Conservation (phyloP, 768 basidiomycete species). For the Porpolomopsis calyptriformis region DNA sequence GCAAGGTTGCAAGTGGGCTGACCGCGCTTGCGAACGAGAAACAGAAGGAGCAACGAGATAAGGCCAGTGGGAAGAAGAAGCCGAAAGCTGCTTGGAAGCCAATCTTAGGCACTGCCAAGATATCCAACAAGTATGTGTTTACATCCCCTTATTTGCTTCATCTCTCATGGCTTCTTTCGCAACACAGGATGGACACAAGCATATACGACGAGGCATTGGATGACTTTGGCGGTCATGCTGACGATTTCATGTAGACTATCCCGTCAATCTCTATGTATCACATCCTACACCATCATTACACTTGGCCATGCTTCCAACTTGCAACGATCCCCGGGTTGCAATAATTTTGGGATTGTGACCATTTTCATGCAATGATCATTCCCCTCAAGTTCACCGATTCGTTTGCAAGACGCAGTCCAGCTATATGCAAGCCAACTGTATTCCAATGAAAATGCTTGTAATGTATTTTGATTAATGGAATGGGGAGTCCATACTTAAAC, state of each 20-base stretch:
- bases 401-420: too few species aligned
- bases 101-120: slow-evolving; percentile 61
- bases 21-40: slow-evolving; percentile 92
- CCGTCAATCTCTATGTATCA: neutral
- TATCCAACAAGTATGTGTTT: slow-evolving; percentile 43
- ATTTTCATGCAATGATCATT: too few species aligned
- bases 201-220: slow-evolving; percentile 85
- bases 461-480: too few species aligned
- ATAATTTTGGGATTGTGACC: too few species aligned
- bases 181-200: slow-evolving; percentile 59
- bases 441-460: neutral
- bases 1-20: slow-evolving; percentile 77
- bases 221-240: slow-evolving; percentile 64
- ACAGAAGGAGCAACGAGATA: slow-evolving; percentile 82
- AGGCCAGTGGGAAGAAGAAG: slow-evolving; percentile 86
- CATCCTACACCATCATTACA: neutral
- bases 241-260: slow-evolving; percentile 80
- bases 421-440: too few species aligned
- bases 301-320: neutral
- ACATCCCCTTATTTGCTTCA: neutral
- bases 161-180: slow-evolving; percentile 6
- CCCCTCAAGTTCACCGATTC: too few species aligned
- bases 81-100: slow-evolving; percentile 62
- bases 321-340: too few species aligned
- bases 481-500: too few species aligned